A percentile compares a stretch with the other conserved stretches of the same genome.
Evolutionary conservation across 495 filamentous ascomycete genomes (phyloP).

Genomic region (Gamarada debralockiae): DNA sequence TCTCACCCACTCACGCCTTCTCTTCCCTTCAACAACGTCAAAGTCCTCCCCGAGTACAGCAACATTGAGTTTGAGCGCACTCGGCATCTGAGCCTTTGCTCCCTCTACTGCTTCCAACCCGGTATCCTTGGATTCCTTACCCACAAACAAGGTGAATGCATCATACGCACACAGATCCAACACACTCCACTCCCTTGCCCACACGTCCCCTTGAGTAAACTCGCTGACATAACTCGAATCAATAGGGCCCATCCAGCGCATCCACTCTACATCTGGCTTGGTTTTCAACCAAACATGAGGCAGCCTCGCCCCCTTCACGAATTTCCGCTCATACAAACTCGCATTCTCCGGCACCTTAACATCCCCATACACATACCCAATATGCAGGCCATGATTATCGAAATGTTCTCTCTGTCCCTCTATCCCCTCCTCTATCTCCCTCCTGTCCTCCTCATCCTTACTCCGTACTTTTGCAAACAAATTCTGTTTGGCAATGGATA

Average conservation of each 20-base stretch:
- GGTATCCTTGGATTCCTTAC: too few relatives aligned
- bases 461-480: constrained; percentile 27
- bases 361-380: constrained; percentile 34
- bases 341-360: constrained; percentile 25
- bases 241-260: too few relatives aligned
- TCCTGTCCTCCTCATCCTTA: too few relatives aligned
- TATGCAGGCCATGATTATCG: constrained; percentile 34
- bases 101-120: too few relatives aligned
- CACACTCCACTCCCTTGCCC: constrained; percentile 26
- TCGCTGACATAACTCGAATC: constrained; percentile 29
- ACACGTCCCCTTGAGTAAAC: constrained; percentile 16
- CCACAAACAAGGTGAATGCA: constrained; percentile 27
- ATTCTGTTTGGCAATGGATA: constrained; percentile 24
- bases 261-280: too few relatives aligned
- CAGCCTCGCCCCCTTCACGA: constrained; percentile 27
- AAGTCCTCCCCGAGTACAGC: constrained; percentile 17
- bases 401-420: constrained; percentile 36
- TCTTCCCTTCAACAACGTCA: constrained; percentile 10
- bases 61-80: constrained; percentile 10
- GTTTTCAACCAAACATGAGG: constrained; percentile 32
- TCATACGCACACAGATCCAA: constrained; percentile 30
- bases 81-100: constrained; percentile 2
- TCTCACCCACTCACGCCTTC: constrained; percentile 16
- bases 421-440: constrained; percentile 27
- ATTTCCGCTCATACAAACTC: constrained; percentile 24